Percentiles rank a stretch among this genome's conserved stretches.
Conservation (phyloP, 371 early-diverging fungal species). For the Gilbertella persicaria region DNA sequence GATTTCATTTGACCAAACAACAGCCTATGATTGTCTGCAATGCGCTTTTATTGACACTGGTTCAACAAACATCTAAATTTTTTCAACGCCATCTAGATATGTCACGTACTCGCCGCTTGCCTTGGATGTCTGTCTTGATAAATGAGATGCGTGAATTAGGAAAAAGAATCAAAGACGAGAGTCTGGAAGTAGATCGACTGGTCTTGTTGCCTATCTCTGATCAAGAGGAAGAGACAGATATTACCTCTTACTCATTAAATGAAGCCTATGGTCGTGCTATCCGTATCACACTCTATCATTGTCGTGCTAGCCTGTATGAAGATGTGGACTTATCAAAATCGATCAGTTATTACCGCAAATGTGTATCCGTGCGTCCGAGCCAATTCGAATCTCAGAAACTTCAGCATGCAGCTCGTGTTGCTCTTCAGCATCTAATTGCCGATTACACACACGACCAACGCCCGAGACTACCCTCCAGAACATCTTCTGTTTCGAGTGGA, state of each 20-base stretch:
- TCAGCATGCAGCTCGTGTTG: slow-evolving; percentile 22
- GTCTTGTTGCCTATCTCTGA: slow-evolving; percentile 6
- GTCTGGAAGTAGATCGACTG: slow-evolving; percentile 19
- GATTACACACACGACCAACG: slow-evolving; percentile 4
- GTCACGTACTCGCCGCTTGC: slow-evolving; percentile 4
- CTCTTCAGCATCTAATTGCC: slow-evolving; percentile 25
- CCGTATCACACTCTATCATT: slow-evolving; percentile 37
- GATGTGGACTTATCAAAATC: slow-evolving; percentile 26
- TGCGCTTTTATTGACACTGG: slow-evolving; percentile 10
- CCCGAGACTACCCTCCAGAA: slow-evolving; percentile 23
- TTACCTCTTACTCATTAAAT: background rate
- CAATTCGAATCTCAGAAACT: slow-evolving; percentile 13
- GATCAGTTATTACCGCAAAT: slow-evolving; percentile 31
- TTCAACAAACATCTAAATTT: slow-evolving; percentile 17
- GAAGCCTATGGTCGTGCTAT: slow-evolving; percentile 33
- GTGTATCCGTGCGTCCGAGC: slow-evolving; percentile 27
- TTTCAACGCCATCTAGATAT: slow-evolving; percentile 18
- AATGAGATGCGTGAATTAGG: slow-evolving; percentile 30
- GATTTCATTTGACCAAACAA: slow-evolving; percentile 7
- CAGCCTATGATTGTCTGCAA: slow-evolving; percentile 4
- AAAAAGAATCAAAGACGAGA: slow-evolving; percentile 39
- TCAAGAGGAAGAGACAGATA: background rate
- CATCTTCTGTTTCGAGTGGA: slow-evolving; percentile 32
- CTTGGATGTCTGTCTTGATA: slow-evolving; percentile 28
- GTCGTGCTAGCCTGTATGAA: slow-evolving; percentile 25